A percentile compares a stretch with the other conserved stretches of the same genome.
Evolutionary conservation across 345 rosid genomes (phyloP).

Genomic region (Melastoma malabathricum): DNA sequence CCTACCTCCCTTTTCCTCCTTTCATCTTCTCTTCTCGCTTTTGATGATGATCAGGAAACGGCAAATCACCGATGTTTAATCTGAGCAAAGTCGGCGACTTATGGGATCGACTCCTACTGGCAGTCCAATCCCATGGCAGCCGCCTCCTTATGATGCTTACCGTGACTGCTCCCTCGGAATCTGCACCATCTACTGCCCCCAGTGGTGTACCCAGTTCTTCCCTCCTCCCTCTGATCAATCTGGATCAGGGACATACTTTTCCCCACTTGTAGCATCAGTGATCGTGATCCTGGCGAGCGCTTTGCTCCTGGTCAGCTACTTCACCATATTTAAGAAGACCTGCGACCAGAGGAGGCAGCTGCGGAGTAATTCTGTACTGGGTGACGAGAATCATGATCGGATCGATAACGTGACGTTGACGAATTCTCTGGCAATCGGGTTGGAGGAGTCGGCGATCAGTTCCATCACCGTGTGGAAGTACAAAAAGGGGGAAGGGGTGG

Average conservation of each 20-base stretch:
- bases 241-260: constrained; percentile 22
- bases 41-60: too few relatives aligned
- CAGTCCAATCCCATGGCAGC: constrained; percentile 34
- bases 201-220: constrained; percentile 70
- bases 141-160: constrained; percentile 25
- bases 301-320: constrained; percentile 61
- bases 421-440: constrained; percentile 13
- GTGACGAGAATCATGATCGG: constrained; percentile 3
- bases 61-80: too few relatives aligned
- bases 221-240: constrained; percentile 59
- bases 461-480: constrained; percentile 43
- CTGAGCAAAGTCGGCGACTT: too few relatives aligned
- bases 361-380: not conserved
- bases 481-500: constrained; percentile 28
- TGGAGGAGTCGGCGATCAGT: constrained; percentile 35
- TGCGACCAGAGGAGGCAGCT: constrained; percentile 20
- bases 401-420: constrained; percentile 3
- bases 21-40: too few relatives aligned
- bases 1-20: too few relatives aligned
- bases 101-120: too few relatives aligned
- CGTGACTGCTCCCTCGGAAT: constrained; percentile 69
- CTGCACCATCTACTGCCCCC: constrained; percentile 77
- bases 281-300: constrained; percentile 61
- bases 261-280: constrained; percentile 64
- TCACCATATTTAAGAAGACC: constrained; percentile 51